phyloP scores from a whole-genome alignment of 2,329 filamentous ascomycete species.

The Akanthomyces lecanii region DNA sequence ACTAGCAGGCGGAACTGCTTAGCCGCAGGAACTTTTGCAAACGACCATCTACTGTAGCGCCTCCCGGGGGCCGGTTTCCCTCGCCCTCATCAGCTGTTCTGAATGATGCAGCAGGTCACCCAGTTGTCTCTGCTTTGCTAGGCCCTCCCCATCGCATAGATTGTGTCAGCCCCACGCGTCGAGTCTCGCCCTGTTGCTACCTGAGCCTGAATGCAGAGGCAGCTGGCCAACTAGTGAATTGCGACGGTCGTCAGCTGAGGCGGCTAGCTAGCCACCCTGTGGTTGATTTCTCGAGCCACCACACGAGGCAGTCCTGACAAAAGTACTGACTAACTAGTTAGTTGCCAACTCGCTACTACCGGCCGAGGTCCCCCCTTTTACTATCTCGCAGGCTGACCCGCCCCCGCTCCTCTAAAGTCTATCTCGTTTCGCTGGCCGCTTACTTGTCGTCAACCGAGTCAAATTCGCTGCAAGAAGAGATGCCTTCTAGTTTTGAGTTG shows the following conservation, averaged over 20 bases:
- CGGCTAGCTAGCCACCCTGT: background rate
- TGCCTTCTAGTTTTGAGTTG: background rate
- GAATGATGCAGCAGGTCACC: background rate
- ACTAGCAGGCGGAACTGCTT: background rate
- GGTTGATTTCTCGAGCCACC: background rate
- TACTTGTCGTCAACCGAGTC: background rate
- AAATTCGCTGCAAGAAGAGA: background rate
- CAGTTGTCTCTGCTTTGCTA: no score
- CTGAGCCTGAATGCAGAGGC: background rate
- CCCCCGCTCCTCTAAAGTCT: background rate
- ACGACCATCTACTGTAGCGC: background rate
- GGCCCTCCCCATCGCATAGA: background rate
- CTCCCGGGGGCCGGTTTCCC: background rate
- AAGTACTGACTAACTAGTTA: background rate
- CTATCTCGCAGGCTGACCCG: background rate
- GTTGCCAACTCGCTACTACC: no score
- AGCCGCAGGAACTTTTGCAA: conserved; percentile 12
- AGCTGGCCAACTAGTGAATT: background rate
- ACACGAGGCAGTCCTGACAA: background rate
- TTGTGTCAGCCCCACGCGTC: background rate
- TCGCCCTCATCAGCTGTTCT: no score
- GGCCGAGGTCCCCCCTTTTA: no score
- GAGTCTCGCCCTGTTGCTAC: background rate
- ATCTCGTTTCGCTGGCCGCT: background rate
- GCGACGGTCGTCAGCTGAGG: conserved; percentile 8